Base-by-base conservation (phyloP, 2,329 filamentous ascomycete species). In the Colletotrichum tropicale region DNA sequence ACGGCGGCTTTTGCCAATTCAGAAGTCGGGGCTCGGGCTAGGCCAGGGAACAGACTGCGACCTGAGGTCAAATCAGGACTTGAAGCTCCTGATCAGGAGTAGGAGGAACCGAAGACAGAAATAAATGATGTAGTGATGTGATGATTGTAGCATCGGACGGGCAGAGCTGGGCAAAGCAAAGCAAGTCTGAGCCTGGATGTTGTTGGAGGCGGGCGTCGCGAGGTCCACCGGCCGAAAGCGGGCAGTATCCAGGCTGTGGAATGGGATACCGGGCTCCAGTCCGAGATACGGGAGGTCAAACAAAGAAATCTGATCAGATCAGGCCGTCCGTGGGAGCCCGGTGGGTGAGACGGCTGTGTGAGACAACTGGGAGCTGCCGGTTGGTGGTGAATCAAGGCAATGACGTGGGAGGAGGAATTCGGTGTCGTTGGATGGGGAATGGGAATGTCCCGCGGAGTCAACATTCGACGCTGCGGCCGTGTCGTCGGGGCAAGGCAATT, bases 121-220 rank as follows among this genome's bases (percentile, higher is more conserved):
- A 55, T 32, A 48, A 73, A 75, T 75, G 70, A 75, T 75, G 70
- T 69, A 72, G 62, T 38, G 56, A 75, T 69, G 70, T 58, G 36
- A 48, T 32, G 43, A 71, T n/a, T 36, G 64, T 60, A 48, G 64
- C 43, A 65, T 64, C 26, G 69, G n/a, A 34, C 36, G 36, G 34
- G 34, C 69, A 66, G 30, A 58, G 38, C 34, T 28, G 61, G 65
- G 48, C 61, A 67, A 66, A 56, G 72, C 68, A 74, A 48, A 30
- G 36, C 52, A 43, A 55, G 66, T 16, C 66, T 24, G 30, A 34
- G 32, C 38, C 32, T 43, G n/a, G 43, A 21, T 28, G 24, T 38
- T 12, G 13, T 52, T 15, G 16, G 48, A 30, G 67, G 24, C 71
- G 34, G 56, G 48, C 28, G 21, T 32, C 56, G 26, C 21, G 36